Percentiles rank a stretch among this genome's conserved stretches.
These are phyloP conservation scores for Fusarium continuum DNA, from an alignment of 2,329 filamentous ascomycete genomes.

Conservation along the genomic window DNA sequence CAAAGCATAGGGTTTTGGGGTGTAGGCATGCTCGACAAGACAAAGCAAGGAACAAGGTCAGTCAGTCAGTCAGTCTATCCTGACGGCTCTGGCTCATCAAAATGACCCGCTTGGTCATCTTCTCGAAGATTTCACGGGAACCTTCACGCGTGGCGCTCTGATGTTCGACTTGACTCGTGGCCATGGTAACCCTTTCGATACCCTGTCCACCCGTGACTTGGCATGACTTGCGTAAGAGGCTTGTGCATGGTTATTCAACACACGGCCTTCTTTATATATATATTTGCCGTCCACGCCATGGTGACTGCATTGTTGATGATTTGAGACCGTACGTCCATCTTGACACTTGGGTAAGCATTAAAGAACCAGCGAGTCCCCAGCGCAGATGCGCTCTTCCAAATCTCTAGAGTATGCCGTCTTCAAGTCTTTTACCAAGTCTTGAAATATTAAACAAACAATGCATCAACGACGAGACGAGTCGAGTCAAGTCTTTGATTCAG, in stretches of 20 bases:
- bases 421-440: background rate
- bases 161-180: slow-evolving; percentile 20
- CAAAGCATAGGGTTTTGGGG: too few relatives aligned
- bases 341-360: background rate
- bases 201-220: background rate
- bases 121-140: slow-evolving; percentile 34
- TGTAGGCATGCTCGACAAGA: background rate
- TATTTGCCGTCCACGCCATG: background rate
- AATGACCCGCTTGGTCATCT: slow-evolving; percentile 16
- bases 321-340: background rate
- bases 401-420: background rate
- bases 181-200: background rate
- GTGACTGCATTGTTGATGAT: background rate
- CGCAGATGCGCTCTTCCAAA: background rate
- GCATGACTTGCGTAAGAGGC: slow-evolving; percentile 18
- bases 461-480: background rate
- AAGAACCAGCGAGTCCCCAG: background rate
- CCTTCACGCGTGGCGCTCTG: slow-evolving; percentile 19
- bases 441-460: slow-evolving; percentile 1
- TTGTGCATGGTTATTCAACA: slow-evolving; percentile 11
- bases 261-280: background rate
- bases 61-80: background rate
- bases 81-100: slow-evolving; percentile 15
- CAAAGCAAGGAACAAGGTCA: background rate
- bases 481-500: slow-evolving; percentile 20